These are phyloP conservation scores for Carnegiea gigantea DNA, from an alignment of 179 eudicot genomes.

Conservation along the genomic window DNA sequence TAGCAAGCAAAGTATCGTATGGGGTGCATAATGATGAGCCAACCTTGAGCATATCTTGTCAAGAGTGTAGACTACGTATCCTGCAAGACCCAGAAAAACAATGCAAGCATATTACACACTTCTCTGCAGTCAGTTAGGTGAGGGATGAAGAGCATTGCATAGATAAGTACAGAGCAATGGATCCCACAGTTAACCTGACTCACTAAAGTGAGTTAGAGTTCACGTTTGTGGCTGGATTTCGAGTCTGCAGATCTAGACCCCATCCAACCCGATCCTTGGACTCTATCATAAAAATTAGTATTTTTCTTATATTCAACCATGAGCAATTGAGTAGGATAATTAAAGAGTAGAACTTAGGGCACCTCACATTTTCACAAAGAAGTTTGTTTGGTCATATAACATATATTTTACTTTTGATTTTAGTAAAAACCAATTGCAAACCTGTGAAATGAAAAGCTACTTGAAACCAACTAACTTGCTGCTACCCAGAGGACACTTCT, in stretches of 20 bases:
- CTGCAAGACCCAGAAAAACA: conserved; percentile 38
- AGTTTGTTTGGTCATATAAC: not conserved
- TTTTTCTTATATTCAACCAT: not conserved
- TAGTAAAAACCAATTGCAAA: conserved; percentile 4
- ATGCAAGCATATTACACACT: not conserved
- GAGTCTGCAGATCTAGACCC: too few species aligned
- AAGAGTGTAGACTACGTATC: conserved; percentile 61
- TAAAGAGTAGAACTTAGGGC: not conserved
- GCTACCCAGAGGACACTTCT: not conserved
- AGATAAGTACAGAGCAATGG: not conserved
- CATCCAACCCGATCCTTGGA: not conserved
- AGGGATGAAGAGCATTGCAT: not conserved
- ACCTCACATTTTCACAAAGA: not conserved
- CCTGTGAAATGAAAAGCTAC: not conserved
- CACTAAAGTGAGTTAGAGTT: not conserved
- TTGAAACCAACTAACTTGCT: not conserved
- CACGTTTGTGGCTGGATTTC: too few species aligned
- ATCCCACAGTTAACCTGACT: not conserved
- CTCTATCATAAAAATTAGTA: not conserved
- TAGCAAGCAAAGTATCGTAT: not conserved
- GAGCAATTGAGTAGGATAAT: not conserved
- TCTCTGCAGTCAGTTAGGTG: not conserved
- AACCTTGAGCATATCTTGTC: conserved; percentile 75
- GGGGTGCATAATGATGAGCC: not conserved
- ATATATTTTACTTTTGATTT: not conserved